Conservation (phyloP, 2,329 filamentous ascomycete genomes). For the Xylaria sp. region DNA sequence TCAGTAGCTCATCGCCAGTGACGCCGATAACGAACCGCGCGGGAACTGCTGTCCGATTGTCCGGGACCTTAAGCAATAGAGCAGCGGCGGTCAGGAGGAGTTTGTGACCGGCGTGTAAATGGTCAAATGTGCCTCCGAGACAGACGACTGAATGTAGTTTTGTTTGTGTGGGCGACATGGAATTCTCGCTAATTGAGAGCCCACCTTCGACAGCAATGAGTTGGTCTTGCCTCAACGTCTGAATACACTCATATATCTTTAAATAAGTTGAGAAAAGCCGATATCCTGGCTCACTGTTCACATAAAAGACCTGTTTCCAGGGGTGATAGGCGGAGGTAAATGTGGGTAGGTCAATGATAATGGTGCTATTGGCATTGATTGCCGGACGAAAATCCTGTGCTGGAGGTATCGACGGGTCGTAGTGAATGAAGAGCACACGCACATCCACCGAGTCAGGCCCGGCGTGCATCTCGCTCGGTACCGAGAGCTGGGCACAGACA, state of each 20-base stretch:
- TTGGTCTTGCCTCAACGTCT: constrained; percentile 62
- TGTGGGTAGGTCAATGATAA: constrained; percentile 61
- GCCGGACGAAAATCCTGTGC: constrained; percentile 51
- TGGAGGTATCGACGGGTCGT: constrained; percentile 56
- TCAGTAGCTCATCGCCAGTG: constrained; percentile 85
- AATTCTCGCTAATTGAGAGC: constrained; percentile 57
- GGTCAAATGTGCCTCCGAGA: constrained; percentile 95
- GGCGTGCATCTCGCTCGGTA: constrained; percentile 67
- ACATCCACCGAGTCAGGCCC: constrained; percentile 79
- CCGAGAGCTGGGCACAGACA: constrained; percentile 72
- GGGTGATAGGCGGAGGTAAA: constrained; percentile 65
- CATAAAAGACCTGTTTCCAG: constrained; percentile 75
- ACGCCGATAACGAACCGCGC: constrained; percentile 83
- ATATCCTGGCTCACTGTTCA: constrained; percentile 73
- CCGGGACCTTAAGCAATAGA: constrained; percentile 71
- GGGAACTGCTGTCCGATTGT: constrained; percentile 52
- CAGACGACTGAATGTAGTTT: constrained; percentile 71
- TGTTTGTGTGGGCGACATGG: constrained; percentile 41
- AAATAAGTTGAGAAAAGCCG: constrained; percentile 64
- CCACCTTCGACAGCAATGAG: constrained; percentile 65
- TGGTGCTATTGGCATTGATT: constrained; percentile 59
- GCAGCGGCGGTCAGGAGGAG: constrained; percentile 90
- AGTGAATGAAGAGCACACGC: constrained; percentile 78
- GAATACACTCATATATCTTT: constrained; percentile 59
- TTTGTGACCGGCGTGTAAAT: constrained; percentile 95